Evolutionary conservation across 106 monocot genomes (phyloP).

Genomic region (Platanthera zijinensis): DNA sequence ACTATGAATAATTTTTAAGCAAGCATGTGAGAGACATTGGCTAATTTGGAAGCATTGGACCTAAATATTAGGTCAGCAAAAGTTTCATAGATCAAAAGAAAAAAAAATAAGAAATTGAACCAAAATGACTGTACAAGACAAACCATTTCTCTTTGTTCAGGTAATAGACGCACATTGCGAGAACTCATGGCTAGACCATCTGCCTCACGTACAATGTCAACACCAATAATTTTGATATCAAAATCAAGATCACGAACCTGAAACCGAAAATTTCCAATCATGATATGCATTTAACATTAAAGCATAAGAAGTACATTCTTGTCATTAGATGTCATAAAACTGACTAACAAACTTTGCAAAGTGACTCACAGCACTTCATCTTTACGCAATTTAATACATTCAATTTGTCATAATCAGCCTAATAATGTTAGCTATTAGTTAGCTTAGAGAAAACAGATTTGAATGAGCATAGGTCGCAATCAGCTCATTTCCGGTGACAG

Average conservation of each 20-base stretch:
- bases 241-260: slow-evolving; percentile 98
- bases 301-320: background rate
- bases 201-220: slow-evolving; percentile 70
- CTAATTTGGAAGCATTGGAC: background rate
- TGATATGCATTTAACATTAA: background rate
- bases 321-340: background rate
- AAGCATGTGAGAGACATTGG: background rate
- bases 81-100: background rate
- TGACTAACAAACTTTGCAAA: background rate
- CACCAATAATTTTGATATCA: slow-evolving; percentile 65
- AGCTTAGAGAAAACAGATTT: background rate
- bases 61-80: background rate
- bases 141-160: slow-evolving; percentile 71
- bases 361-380: background rate
- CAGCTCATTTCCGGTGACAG: background rate
- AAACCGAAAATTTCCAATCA: slow-evolving; percentile 8
- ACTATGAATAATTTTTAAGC: background rate
- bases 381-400: background rate
- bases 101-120: slow-evolving; percentile 1
- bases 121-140: background rate
- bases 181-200: slow-evolving; percentile 99
- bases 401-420: background rate
- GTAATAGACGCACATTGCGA: slow-evolving; percentile 76
- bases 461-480: background rate
- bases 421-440: background rate